phyloP scores from a whole-genome alignment of 2,329 filamentous ascomycete species.

The Podosphaera fusca region DNA sequence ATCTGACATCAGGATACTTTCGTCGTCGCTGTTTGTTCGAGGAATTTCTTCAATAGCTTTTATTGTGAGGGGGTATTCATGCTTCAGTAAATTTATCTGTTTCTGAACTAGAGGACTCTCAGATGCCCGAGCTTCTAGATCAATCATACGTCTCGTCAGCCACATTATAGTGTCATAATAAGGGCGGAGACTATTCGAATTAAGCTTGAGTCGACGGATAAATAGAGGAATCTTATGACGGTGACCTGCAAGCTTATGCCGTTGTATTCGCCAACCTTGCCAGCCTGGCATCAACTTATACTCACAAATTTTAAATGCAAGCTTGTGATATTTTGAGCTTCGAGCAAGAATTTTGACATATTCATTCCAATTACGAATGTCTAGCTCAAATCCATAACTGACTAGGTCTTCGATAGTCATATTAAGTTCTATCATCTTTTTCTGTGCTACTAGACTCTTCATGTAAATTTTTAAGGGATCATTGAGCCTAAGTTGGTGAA shows the following conservation, averaged over 20 bases:
- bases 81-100: slow-evolving; percentile 11
- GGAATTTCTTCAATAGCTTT: slow-evolving; percentile 14
- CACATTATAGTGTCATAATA: slow-evolving; percentile 13
- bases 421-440: slow-evolving; percentile 27
- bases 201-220: slow-evolving; percentile 7
- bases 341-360: slow-evolving; percentile 45
- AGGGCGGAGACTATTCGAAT: slow-evolving; percentile 12
- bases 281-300: slow-evolving; percentile 54
- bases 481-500: slow-evolving; percentile 20
- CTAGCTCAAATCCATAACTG: slow-evolving; percentile 45
- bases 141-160: slow-evolving; percentile 12
- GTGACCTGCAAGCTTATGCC: slow-evolving; percentile 8
- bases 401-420: slow-evolving; percentile 26
- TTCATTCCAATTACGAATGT: slow-evolving; percentile 60
- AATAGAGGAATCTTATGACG: slow-evolving; percentile 11
- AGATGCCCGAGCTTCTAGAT: slow-evolving; percentile 11
- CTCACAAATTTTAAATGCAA: slow-evolving; percentile 58
- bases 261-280: slow-evolving; percentile 37
- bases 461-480: slow-evolving; percentile 25
- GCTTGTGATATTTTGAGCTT: slow-evolving; percentile 27
- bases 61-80: slow-evolving; percentile 13
- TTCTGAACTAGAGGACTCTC: slow-evolving; percentile 9
- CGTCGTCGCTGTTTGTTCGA: background rate
- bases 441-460: slow-evolving; percentile 25
- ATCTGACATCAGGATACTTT: background rate